Percentiles rank a stretch among this genome's conserved stretches.
phyloP scores from a whole-genome alignment of 139 green algal genomes.

The Zygnema circumcarinatum region DNA sequence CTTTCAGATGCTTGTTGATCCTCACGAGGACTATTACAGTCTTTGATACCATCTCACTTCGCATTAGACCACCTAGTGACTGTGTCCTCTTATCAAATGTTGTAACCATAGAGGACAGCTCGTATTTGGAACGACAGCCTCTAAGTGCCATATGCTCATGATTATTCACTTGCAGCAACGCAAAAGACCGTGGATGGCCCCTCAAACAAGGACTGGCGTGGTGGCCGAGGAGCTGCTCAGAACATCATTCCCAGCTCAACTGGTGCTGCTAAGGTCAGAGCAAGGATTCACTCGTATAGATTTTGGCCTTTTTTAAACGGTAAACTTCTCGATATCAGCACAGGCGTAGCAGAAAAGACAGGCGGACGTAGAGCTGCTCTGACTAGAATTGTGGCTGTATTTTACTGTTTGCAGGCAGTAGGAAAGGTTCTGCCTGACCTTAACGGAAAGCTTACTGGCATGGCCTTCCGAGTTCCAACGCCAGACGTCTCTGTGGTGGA shows the following conservation, averaged over 20 bases:
- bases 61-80: not conserved
- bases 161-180: conserved; percentile 85
- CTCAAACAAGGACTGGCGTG: conserved; percentile 96
- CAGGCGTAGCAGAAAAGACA: not conserved
- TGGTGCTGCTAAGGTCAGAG: conserved; percentile 88
- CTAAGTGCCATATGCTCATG: no score
- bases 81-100: not conserved
- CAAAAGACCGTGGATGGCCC: conserved; percentile 98
- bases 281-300: not conserved
- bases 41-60: no score
- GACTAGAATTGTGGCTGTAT: no score
- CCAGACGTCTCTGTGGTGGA: conserved; percentile 96
- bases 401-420: conserved; percentile 54
- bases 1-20: no score
- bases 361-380: not conserved
- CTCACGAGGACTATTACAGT: no score
- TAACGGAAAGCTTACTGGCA: conserved; percentile 98
- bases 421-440: conserved; percentile 91
- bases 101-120: no score
- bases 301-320: no score
- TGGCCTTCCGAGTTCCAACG: conserved; percentile 97
- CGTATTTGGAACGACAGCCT: no score
- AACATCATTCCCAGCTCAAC: conserved; percentile 99
- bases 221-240: conserved; percentile 81
- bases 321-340: not conserved